Conservation (phyloP, 306 rosid species). For the Arachis stenosperma region DNA sequence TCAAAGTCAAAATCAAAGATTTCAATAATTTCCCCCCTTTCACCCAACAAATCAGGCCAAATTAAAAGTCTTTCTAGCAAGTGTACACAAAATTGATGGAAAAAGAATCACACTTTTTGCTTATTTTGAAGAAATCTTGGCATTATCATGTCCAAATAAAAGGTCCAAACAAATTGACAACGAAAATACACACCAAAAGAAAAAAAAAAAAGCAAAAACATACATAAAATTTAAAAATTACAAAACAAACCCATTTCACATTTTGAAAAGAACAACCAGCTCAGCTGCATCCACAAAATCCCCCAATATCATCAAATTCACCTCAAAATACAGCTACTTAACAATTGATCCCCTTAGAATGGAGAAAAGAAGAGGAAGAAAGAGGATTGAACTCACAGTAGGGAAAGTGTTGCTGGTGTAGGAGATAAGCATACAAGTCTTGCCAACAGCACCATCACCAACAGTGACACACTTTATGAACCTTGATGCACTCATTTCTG, state of each 20-base stretch:
- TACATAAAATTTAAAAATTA: not conserved
- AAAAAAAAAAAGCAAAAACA: not conserved
- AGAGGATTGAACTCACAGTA: slow-evolving; percentile 57
- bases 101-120: not conserved
- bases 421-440: slow-evolving; percentile 98
- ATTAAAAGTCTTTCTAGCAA: slow-evolving; percentile 26
- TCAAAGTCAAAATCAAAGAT: slow-evolving; percentile 37
- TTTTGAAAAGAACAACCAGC: slow-evolving; percentile 7
- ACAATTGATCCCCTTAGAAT: slow-evolving; percentile 18
- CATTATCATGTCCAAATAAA: slow-evolving; percentile 28
- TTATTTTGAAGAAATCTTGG: slow-evolving; percentile 28
- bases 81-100: slow-evolving; percentile 18
- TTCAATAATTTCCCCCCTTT: slow-evolving; percentile 35
- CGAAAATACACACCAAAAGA: slow-evolving; percentile 20
- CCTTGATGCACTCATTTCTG: slow-evolving; percentile 86
- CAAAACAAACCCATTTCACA: slow-evolving; percentile 31
- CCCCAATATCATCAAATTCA: not conserved
- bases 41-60: slow-evolving; percentile 36
- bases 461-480: slow-evolving; percentile 96
- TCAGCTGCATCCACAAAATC: not conserved
- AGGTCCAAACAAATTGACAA: slow-evolving; percentile 22
- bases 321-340: slow-evolving; percentile 33
- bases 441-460: slow-evolving; percentile 97
- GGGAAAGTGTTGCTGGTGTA: slow-evolving; percentile 99
- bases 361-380: slow-evolving; percentile 13